Evolutionary conservation across 805 yeast genomes (phyloP), one percentile per base, ranked within the genome.

Genomic region (Yarrowia alimentaria): DNA sequence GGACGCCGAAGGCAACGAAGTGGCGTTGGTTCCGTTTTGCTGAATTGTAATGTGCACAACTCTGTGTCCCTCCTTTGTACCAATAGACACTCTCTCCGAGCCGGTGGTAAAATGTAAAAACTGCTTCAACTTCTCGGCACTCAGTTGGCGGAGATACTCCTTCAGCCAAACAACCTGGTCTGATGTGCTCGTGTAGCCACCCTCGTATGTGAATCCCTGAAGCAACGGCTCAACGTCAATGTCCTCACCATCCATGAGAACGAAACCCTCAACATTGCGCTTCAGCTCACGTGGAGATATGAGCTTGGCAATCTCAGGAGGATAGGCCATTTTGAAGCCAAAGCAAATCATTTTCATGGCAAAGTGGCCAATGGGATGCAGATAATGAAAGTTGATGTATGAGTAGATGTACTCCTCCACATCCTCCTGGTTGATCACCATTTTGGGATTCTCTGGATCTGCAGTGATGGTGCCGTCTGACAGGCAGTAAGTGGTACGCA

Each of bases 41-140:
- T 69, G 59, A 33, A 76, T 73, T 2, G 75, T 76, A 53, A 76
- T 73, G 42, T 66, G 63, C 3, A 78, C 72, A 25, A 56, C 55
- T 11, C 67, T 64, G 45, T 72, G 67, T 1, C 78, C 79, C 17
- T 31, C 21, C 21, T 43, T 43, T 7, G 25, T 30, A 13, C 76
- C 66, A 24, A 71, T 64, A 1, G 80, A 80, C 1, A 78, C 75
- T 33, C 77, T 61, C 13, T 71, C 63, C 1, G 73, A 77, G 2
- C 77, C 74, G 0, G 79, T 76, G 22, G 75, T 77, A 60, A 75
- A 76, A 57, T 74, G 73, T 18, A 76, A 60, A 49, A 76, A 60
- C 38, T 67, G 66, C 51, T 65, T 66, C 45, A 68, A 58, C 42
- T 73, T 73, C 12, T 63, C 63, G 4, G 66, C 57, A 2, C 64